Evolutionary conservation across 1,284 basidiomycete species (phyloP), one percentile per base, ranked within the genome.

Genomic region (Leccinum subspadiceum): DNA sequence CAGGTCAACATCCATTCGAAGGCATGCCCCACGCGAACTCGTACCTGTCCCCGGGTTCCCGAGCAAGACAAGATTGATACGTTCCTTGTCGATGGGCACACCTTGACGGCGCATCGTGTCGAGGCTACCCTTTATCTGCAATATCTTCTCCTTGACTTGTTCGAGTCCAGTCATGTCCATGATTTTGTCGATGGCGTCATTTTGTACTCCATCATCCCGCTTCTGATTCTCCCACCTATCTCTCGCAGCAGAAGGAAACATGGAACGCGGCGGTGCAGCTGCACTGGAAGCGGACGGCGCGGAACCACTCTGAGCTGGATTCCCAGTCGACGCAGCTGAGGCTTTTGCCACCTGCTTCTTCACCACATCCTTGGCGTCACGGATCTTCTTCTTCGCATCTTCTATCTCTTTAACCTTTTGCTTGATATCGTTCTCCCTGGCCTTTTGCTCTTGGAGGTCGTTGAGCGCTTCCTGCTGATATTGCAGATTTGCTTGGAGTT

Each of bases 41-140:
- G 41, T 49, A 83, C 84, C 84, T 65, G 84, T 86, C n/a, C 84
- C 84, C 5, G 84, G 84, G 65, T 86, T 86, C 7, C 84, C 85
- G 1, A 85, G 76, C 13, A 86, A 72, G n/a, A 76, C 77, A 5
- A 79, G 75, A 64, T 86, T 85, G 60, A 84, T 79, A 2, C 84
- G 74, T 53, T 85, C 83, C n/a, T 76, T 72, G 22, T 79, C 76
- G n/a, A 83, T 63, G 3, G 79, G 75, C 0, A 74, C 67, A 6
- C 72, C 73, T 70, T 87, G 84, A 7, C 83, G 76, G 9, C 65
- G 73, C 52, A 74, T 71, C 0, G 75, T 70, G 12, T 85, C 84
- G 10, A 86, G 80, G 62, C 80, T 81, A 13, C 71, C 78, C 22
- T 60, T 84, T 81, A 61, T 81, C 1, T 63, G 61, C 31, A 86